phyloP scores from a whole-genome alignment of 1,284 basidiomycete species.

The Puccinia polysora region DNA sequence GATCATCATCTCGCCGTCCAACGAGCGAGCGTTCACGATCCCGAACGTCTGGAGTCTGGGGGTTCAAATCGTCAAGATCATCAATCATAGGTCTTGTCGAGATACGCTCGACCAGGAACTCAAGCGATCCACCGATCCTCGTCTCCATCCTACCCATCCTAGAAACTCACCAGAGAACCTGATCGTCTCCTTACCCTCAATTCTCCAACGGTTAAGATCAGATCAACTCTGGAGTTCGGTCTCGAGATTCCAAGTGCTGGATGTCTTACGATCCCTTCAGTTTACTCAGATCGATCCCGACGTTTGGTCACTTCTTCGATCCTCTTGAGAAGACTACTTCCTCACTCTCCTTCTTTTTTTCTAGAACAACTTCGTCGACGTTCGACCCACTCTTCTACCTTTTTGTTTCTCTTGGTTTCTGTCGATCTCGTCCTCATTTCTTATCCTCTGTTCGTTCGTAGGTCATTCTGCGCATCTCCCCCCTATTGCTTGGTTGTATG shows the following conservation, averaged over 20 bases:
- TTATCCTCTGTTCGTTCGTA: too few relatives aligned
- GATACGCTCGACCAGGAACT: too few relatives aligned
- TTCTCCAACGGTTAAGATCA: neutral
- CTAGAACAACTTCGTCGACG: too few relatives aligned
- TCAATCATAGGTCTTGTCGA: too few relatives aligned
- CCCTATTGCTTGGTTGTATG: too few relatives aligned
- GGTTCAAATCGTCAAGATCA: slow-evolving; percentile 5
- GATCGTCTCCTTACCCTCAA: neutral
- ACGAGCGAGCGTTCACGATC: slow-evolving; percentile 1
- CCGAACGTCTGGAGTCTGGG: slow-evolving; percentile 6
- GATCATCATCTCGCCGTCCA: neutral
- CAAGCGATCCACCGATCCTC: too few relatives aligned
- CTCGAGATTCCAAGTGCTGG: neutral
- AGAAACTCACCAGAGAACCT: too few relatives aligned
- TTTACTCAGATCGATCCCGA: neutral
- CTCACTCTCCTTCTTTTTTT: neutral
- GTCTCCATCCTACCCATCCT: neutral
- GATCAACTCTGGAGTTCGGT: slow-evolving; percentile 4
- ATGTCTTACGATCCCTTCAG: neutral
- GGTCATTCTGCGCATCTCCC: too few relatives aligned
- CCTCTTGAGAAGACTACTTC: neutral
- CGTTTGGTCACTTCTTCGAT: slow-evolving; percentile 8
- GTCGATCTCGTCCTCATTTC: too few relatives aligned
- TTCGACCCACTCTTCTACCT: too few relatives aligned
- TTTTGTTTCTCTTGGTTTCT: too few relatives aligned